Base-by-base conservation (phyloP, 345 rosid genomes). In the Brassica carinata region DNA sequence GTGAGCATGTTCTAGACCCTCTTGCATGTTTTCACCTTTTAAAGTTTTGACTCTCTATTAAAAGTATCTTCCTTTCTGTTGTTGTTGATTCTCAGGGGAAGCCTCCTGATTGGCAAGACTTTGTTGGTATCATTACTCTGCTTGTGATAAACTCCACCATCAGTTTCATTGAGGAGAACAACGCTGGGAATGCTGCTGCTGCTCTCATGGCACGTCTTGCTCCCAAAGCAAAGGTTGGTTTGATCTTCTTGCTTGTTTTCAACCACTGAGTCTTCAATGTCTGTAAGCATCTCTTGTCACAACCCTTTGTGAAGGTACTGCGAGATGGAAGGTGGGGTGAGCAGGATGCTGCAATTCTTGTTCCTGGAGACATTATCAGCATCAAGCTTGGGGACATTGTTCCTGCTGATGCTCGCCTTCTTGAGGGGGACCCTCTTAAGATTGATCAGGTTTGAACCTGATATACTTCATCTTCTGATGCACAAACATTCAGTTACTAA, bases 101-200 rank as follows among this genome's bases (percentile, higher is more conserved):
- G 86, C 99, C 99, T 43, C 99, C 98, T 8, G 99, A 93, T 79
- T 95, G 99, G 99, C 99, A 95, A 83, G 99, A 92, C 66, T 94
- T 94, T 76, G 94, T 95, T 66, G 98, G 99, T 72, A 95, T 95
- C 53, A 93, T 95, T 31, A 90, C 96, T 19, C 89, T 93, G 59
- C 97, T 95, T 79, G 0, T 95, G 71, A 93, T 95, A 51, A 95
- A 93, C 83, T 95, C 99, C 14, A 93, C 99, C n/a, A 95, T 95
- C 83, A 95, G 98, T 85, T 95, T 95, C 79, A 89, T 93, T 1
- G 97, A 95, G 85, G 99, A 95, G 83, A 95, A 95, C 78, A 95
- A 95, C 81, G 99, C 99, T 0, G 99, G 99, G 55, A 90, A 95
- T 69, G 99, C 97, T 7, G 99, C 98, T 3, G 98, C 99, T 69